Evolutionary conservation across 192 early-diverging fungal genomes (phyloP).

Genomic region (Allomyces javanicus): DNA sequence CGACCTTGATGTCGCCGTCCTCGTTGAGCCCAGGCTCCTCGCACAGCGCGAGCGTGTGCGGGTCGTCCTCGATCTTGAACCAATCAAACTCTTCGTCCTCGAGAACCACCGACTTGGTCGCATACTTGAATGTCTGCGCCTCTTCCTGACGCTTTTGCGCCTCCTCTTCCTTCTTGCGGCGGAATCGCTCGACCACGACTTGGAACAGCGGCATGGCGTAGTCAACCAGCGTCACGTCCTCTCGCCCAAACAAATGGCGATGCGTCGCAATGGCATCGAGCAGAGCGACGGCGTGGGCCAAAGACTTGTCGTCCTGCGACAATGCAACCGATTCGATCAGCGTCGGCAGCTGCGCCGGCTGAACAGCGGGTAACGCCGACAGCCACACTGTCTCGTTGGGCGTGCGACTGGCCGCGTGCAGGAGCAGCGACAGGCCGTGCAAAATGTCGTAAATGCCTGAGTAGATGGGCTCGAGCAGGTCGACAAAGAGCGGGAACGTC

Average conservation of each 20-base stretch:
- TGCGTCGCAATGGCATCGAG: slow-evolving; percentile 1
- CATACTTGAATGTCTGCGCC: neutral
- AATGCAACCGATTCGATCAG: slow-evolving; percentile 13
- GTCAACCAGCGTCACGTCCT: slow-evolving; percentile 6
- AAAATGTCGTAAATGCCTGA: neutral
- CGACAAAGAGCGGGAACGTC: neutral
- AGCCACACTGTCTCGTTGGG: neutral
- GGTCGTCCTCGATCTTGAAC: neutral
- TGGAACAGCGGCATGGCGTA: slow-evolving; percentile 1
- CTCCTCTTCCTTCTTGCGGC: neutral
- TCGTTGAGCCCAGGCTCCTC: neutral
- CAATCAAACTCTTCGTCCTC: neutral
- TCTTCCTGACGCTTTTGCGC: neutral
- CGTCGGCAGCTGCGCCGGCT: slow-evolving; percentile 13
- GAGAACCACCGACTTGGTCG: neutral
- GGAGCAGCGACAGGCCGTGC: neutral
- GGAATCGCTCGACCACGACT: slow-evolving; percentile 1
- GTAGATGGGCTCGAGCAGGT: neutral
- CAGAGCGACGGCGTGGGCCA: slow-evolving; percentile 1
- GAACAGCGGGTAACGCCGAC: slow-evolving; percentile 14
- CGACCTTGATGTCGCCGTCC: neutral
- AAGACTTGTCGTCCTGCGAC: slow-evolving; percentile 3
- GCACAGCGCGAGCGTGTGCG: neutral
- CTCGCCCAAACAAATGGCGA: neutral
- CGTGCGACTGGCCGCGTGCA: neutral